A percentile compares a stretch with the other conserved stretches of the same genome.
phyloP scores from a whole-genome alignment of 2,329 filamentous ascomycete genomes.

The Diaporthe aspalathi region DNA sequence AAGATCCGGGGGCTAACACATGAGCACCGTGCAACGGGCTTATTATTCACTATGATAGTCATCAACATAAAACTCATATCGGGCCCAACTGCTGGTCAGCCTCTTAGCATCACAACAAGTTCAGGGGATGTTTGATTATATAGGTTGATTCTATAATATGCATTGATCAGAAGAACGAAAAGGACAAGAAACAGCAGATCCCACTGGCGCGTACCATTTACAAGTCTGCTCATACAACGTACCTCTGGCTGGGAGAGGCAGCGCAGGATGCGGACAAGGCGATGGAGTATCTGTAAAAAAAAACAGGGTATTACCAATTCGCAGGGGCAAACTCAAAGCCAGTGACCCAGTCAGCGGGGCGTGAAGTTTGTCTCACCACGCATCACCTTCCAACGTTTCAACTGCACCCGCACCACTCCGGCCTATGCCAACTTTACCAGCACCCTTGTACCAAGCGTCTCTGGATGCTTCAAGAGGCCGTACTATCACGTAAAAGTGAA shows the following conservation, averaged over 20 bases:
- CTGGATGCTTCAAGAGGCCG: neutral
- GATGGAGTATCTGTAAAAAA: neutral
- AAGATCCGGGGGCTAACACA: neutral
- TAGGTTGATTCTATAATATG: neutral
- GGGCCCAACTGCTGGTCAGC: neutral
- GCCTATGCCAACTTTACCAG: neutral
- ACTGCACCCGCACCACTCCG: neutral
- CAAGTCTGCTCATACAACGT: neutral
- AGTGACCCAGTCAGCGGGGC: neutral
- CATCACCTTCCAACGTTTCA: neutral
- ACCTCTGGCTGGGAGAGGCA: neutral
- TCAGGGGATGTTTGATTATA: neutral
- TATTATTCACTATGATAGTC: neutral
- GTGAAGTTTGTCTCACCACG: neutral
- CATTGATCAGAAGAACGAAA: neutral
- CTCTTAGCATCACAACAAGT: neutral
- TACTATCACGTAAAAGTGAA: too few relatives aligned
- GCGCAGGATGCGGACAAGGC: neutral
- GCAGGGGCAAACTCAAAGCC: neutral
- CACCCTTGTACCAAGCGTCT: neutral
- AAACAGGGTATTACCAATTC: neutral
- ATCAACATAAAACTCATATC: neutral
- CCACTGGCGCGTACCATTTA: neutral
- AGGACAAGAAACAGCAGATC: neutral
- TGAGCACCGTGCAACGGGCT: neutral